Evolutionary conservation across 768 basidiomycete genomes (phyloP), one percentile per base, ranked within the genome.

Genomic region (Megacollybia marginata): DNA sequence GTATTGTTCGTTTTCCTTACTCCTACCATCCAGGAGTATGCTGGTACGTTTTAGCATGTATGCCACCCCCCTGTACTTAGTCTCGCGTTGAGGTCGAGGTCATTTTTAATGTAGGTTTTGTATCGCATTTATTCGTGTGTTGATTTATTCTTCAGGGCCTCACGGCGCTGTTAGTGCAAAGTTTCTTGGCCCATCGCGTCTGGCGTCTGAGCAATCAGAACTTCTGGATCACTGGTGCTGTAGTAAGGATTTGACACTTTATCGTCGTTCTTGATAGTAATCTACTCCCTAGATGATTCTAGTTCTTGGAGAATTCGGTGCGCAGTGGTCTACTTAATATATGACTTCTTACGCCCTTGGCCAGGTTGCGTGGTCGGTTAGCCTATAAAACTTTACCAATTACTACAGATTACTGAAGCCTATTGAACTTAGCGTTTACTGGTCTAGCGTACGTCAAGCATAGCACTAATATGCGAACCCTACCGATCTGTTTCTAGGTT

Each of bases 91-190:
- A 77, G 76, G 62, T 74, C 42, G 74, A 76, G 55, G 74, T 72
- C 0, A 50, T 76, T 9, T 72, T 73, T 35, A 73, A 71, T 33
- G 75, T 77, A 55, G 8, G 68, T 58, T 6, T 15, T n/a, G n/a
- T 36, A 15, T 48, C 28, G 23, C 12, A 18, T 13, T 33, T 9
- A 2, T 20, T 49, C 42, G 32, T 10, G n/a, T 33, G 18, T 9
- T 61, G 59, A 33, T 53, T 9, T 51, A 9, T 54, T 52, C 9
- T 15, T 33, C 59, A 80, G 73, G 78, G 74, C 3, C 55, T 78
- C 16, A 79, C 75, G 11, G 75, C 71, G 5, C 62, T 70, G 38
- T 59, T 79, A 18, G 79, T 81, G 6, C 81, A 82, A 62, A 78
- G 74, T 35, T 82, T 80, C 62, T 69, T 80, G 51, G 58, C 68